Evolutionary conservation across 805 yeast species (phyloP), one percentile per base, ranked within the genome.

Genomic region (Metschnikowia cerradonensis): DNA sequence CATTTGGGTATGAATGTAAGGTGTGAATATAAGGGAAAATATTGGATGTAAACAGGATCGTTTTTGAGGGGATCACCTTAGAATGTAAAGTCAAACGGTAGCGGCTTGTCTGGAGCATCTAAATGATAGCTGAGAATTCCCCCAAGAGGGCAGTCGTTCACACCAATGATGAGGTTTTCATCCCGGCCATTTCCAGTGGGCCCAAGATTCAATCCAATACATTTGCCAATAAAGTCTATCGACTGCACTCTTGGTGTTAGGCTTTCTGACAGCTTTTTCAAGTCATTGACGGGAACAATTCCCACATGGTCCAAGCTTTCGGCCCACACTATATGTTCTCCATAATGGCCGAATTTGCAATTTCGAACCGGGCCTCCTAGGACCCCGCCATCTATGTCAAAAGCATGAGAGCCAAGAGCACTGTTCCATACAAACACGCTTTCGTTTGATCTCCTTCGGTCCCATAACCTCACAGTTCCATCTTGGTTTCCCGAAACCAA

Each of bases 401-500:
- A 55, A 4, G 53, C 52, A n/a, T 47, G 47, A 4, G 67, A 54
- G 34, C 76, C 67, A 50, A 65, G 45, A 39, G 73, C 60, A 41
- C 76, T 66, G 56, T 59, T 66, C 75, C 76, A 72, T 39, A 70
- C 56, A 52, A 59, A 62, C 14, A 67, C 41, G 20, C 66, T 60
- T 44, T 54, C 47, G 5, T 55, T 52, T n/a, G 64, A 38, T 48
- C 56, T 65, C 45, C 88, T 59, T 38, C 72, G 60, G 62, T 83
- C 87, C 73, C 78, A 81, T 7, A 81, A 55, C 38, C 80, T 66
- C 11, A 81, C 74, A 7, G 83, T 74, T 2, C 83, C 77, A 61
- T 83, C 88, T 61, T 83, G 87, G 57, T 76, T 79, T 5, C 87
- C 87, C 0, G 85, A 77, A 4, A 80, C 76, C 15, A 82, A 54